A percentile compares a stretch with the other conserved stretches of the same genome.
Conservation (phyloP, 768 basidiomycete species). For the Tylopilus balloui region DNA sequence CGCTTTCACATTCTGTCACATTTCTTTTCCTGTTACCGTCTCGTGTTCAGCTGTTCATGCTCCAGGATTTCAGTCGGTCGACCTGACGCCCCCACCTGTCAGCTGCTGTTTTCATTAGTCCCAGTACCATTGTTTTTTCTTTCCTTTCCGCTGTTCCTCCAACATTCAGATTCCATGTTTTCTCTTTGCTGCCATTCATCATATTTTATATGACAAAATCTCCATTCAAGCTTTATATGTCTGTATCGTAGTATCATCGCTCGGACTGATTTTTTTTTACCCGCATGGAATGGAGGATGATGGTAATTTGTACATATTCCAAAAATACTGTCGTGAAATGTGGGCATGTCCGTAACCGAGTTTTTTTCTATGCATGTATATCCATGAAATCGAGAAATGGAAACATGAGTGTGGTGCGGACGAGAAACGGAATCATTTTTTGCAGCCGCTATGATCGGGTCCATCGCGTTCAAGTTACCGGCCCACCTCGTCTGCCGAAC, state of each 20-base stretch:
- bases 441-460: constrained; percentile 5
- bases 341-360: not conserved
- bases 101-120: constrained; percentile 12
- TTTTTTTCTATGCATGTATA: not conserved
- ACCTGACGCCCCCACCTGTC: constrained; percentile 11
- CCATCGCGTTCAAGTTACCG: constrained; percentile 1
- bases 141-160: not conserved
- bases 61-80: constrained; percentile 16
- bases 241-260: constrained; percentile 28
- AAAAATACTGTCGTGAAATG: not conserved
- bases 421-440: not conserved
- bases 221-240: constrained; percentile 18
- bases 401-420: not conserved
- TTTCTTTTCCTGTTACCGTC: constrained; percentile 3
- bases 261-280: constrained; percentile 18
- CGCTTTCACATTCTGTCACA: not conserved
- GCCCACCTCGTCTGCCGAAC: constrained; percentile 5
- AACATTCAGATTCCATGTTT: not conserved
- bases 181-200: constrained; percentile 10
- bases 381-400: not conserved
- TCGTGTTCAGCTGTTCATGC: constrained; percentile 19
- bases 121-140: too few species aligned
- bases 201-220: constrained; percentile 27
- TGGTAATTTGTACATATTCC: constrained; percentile 26
- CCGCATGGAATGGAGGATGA: constrained; percentile 27